Percentiles rank a stretch among this genome's conserved stretches.
phyloP scores from a whole-genome alignment of 2,329 filamentous ascomycete species.

The Microdochium bolleyi region DNA sequence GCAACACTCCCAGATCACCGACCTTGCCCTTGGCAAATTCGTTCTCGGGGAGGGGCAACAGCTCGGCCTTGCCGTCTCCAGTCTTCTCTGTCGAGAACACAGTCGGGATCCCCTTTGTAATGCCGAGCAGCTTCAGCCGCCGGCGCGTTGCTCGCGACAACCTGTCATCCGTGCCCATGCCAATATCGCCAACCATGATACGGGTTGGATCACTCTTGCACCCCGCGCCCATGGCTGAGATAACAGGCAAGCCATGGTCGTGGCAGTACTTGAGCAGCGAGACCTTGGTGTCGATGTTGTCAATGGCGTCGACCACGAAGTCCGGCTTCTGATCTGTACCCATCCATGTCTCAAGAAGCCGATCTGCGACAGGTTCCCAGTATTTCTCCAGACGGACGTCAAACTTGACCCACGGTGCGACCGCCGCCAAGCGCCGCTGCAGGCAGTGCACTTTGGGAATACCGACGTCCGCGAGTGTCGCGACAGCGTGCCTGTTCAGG shows the following conservation, averaged over 20 bases:
- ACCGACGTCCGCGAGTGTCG: slow-evolving; percentile 88
- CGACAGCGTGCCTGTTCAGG: slow-evolving; percentile 90
- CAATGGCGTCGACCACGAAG: slow-evolving; percentile 94
- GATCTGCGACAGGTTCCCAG: slow-evolving; percentile 54
- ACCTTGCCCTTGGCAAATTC: slow-evolving; percentile 83
- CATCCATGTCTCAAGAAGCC: slow-evolving; percentile 60
- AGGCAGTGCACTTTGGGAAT: slow-evolving; percentile 87
- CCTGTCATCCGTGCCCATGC: slow-evolving; percentile 77
- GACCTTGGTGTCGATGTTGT: slow-evolving; percentile 97
- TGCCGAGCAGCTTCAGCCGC: slow-evolving; percentile 66
- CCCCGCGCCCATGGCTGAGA: slow-evolving; percentile 92
- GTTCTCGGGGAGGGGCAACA: slow-evolving; percentile 79
- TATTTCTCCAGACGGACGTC: slow-evolving; percentile 84
- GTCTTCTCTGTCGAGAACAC: slow-evolving; percentile 90
- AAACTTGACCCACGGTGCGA: slow-evolving; percentile 87
- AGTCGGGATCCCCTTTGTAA: slow-evolving; percentile 79
- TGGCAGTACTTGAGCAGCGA: slow-evolving; percentile 83
- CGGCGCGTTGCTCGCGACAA: slow-evolving; percentile 79
- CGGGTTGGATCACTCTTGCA: slow-evolving; percentile 83
- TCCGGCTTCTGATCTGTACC: slow-evolving; percentile 58
- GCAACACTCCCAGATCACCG: slow-evolving; percentile 77
- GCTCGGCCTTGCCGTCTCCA: slow-evolving; percentile 81
- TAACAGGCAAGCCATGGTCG: slow-evolving; percentile 67
- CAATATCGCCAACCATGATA: slow-evolving; percentile 87
- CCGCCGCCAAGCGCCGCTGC: slow-evolving; percentile 69